Base-by-base conservation (phyloP, 2,329 filamentous ascomycete species). In the Neofusicoccum sp. region DNA sequence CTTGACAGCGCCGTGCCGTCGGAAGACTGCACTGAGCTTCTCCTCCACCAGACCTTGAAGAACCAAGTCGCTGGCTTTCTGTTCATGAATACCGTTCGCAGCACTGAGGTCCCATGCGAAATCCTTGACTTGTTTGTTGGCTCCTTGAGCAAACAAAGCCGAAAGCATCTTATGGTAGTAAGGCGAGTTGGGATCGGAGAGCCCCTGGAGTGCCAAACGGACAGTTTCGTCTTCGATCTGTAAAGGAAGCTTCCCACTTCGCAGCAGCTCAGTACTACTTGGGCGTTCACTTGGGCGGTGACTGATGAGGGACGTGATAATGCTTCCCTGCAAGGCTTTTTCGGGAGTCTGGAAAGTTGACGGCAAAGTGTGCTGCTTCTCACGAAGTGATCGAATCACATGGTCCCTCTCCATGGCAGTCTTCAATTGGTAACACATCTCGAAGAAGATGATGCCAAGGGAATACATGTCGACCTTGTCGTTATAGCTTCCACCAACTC, bases 391-490 rank as follows among this genome's bases (percentile, higher is more conserved):
- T 57, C 88, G 83, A 30, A 97, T 80, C 3, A 93, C 81, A 41
- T 82, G 77, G 63, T 84, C 82, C 41, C 86, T 79, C 69, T 89
- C 86, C 83, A 87, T 88, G 2, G 78, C 80, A 0, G 86, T 88
- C 16, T 78, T 78, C 45, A 88, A 75, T 3, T 82, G 77, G 65
- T 85, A 80, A 69, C 90, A 96, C 95, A 99, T 99, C 75, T 99
- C 95, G 67, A 97, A 98, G 77, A 99, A 96, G 61, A 99, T 98
- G 64, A 99, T 90, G 0, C 95, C 95, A 43, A 99, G 81, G 0
- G 93, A 97, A 72, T 95, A 99, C 93, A 99, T 98, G 83, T 99
- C 95, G 1, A 98, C 93, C 74, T 97, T 98, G 61, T 91, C 88
- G 62, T 90, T 96, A 72, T 98, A 98, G 63, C 87, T 87, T 3